Base-by-base conservation (phyloP, 2,329 filamentous ascomycete species). In the Apiospora kogelbergensis region DNA sequence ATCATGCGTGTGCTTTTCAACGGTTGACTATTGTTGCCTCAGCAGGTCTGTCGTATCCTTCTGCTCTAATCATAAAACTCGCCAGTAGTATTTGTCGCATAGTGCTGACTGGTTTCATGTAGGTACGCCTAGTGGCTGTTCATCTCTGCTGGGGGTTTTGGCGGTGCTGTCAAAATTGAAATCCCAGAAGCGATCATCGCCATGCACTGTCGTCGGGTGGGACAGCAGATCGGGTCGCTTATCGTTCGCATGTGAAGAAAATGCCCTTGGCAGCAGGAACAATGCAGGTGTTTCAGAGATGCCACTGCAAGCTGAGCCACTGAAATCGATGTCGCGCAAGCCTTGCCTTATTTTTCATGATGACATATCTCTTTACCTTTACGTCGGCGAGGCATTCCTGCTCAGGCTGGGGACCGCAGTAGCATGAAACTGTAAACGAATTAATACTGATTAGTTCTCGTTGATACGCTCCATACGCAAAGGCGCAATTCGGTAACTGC, bases 391-490 rank as follows among this genome's bases (percentile, higher is more conserved):
- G n/a, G n/a, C n/a, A n/a, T n/a, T n/a, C n/a, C n/a, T n/a, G n/a
- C n/a, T n/a, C n/a, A n/a, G n/a, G n/a, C n/a, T n/a, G n/a, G n/a
- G n/a, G n/a, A n/a, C 67, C 15, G 48, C 73, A 17, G 57, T 71
- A 11, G 73, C 73, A 30, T 68, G 72, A 1, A 71, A 69, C 40
- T 75, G 73, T 30, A 67, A 66, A 67, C 57, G 57, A 22, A 70
- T 66, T 2, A 67, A 71, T 15, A 71, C 72, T 13, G 66, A 72
- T 44, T 73, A 69, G 57, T 74, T 73, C 69, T 70, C 68, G 41
- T 72, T 72, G 3, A 73, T 75, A 53, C 73, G 73, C 7, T 75
- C 63, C n/a, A n/a, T n/a, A n/a, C n/a, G 73, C 73, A 20, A 67
- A 73, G 41, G 72, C 73, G 0, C 73, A 1, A 40, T 73, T 11